phyloP scores from a whole-genome alignment of 2,329 filamentous ascomycete species.

The Botrytis galanthina region DNA sequence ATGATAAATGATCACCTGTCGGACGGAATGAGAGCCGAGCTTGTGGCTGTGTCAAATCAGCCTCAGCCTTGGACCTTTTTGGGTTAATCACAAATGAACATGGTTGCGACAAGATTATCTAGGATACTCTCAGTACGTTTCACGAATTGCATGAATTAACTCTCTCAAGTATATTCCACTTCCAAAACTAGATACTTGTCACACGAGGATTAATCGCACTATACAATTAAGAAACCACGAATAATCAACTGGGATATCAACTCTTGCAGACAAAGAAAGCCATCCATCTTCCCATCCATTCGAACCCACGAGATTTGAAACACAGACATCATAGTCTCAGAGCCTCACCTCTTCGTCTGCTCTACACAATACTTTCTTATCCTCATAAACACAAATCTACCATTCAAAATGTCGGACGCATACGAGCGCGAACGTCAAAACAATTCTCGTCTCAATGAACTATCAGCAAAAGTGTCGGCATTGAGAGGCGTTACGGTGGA shows the following conservation, averaged over 20 bases:
- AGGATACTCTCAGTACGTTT: neutral
- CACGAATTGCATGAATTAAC: neutral
- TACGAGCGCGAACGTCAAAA: conserved; percentile 87
- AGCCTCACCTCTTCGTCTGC: neutral
- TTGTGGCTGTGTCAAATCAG: conserved; percentile 6
- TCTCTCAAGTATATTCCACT: neutral
- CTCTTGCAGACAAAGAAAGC: conserved; percentile 11
- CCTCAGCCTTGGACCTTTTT: conserved; percentile 4
- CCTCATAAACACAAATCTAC: neutral
- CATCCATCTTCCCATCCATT: neutral
- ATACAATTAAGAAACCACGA: neutral
- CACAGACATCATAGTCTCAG: conserved; percentile 7
- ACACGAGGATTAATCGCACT: neutral
- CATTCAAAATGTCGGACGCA: conserved; percentile 63
- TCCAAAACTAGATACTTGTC: neutral
- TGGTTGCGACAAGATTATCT: neutral
- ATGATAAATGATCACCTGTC: neutral
- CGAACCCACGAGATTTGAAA: neutral
- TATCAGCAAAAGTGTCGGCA: conserved; percentile 85
- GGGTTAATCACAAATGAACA: neutral
- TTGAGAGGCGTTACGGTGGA: conserved; percentile 92
- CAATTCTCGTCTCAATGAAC: conserved; percentile 88
- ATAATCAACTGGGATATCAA: neutral
- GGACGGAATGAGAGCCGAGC: neutral
- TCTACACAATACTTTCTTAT: neutral